Evolutionary conservation across 176 grass and related monocot genomes (phyloP).

Genomic region (Lolium multiflorum): DNA sequence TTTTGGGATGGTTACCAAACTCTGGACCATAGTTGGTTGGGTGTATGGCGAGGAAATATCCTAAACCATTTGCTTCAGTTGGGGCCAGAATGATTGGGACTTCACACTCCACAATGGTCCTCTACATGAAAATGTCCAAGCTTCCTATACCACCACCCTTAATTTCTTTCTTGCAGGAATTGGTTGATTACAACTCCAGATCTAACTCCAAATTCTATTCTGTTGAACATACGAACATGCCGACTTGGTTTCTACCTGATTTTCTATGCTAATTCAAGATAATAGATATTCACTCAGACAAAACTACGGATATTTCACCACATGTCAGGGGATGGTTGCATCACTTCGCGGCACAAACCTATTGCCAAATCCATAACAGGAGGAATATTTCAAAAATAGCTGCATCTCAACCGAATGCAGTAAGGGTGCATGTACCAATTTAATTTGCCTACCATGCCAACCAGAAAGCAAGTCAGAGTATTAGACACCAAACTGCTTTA

Average conservation of each 20-base stretch:
- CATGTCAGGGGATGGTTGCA: not conserved
- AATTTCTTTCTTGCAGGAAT: conserved; percentile 40
- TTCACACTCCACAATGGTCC: conserved; percentile 59
- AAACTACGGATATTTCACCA: conserved; percentile 27
- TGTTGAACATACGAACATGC: not conserved
- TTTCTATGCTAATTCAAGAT: conserved; percentile 15
- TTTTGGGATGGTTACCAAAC: conserved; percentile 71
- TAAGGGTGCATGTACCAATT: conserved; percentile 18
- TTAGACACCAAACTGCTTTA: conserved; percentile 51
- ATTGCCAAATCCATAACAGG: not conserved
- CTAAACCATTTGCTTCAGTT: conserved; percentile 63
- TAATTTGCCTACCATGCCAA: conserved; percentile 37
- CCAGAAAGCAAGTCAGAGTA: conserved; percentile 25
- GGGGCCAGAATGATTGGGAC: conserved; percentile 66
- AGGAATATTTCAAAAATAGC: not conserved
- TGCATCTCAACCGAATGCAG: not conserved
- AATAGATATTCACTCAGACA: not conserved
- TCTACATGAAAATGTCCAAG: conserved; percentile 46
- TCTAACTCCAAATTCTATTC: conserved; percentile 35
- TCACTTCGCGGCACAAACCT: conserved; percentile 14
- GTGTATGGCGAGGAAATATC: conserved; percentile 64
- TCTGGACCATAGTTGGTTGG: conserved; percentile 69
- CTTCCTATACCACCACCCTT: conserved; percentile 32
- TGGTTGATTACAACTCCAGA: conserved; percentile 43
- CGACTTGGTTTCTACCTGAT: not conserved